Conservation (phyloP, 805 yeast genomes). For the Zygoascus ofunaensis region DNA sequence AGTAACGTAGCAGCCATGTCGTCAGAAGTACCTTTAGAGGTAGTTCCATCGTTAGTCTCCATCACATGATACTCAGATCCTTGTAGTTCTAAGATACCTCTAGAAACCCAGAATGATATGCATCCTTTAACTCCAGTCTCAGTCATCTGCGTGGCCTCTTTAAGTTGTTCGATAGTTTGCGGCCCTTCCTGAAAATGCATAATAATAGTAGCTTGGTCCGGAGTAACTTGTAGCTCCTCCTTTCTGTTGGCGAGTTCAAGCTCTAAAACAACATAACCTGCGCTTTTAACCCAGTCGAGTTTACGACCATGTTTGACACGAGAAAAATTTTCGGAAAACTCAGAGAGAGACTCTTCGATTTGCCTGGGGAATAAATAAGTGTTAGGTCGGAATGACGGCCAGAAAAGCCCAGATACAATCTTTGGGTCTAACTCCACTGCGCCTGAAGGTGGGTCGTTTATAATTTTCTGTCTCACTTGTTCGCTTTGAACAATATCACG, state of each 20-base stretch:
- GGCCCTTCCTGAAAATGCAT: conserved; percentile 34
- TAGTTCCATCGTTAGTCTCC: conserved; percentile 28
- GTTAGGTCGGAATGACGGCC: conserved; percentile 54
- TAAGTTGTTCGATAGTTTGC: conserved; percentile 29
- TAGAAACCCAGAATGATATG: conserved; percentile 54
- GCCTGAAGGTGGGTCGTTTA: conserved; percentile 8
- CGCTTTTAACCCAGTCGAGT: conserved; percentile 45
- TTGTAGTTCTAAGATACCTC: conserved; percentile 41
- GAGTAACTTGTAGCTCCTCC: conserved; percentile 42
- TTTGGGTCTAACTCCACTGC: conserved; percentile 39
- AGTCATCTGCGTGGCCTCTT: conserved; percentile 35
- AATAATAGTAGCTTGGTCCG: conserved; percentile 63
- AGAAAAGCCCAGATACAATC: conserved; percentile 66
- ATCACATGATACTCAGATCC: conserved; percentile 29
- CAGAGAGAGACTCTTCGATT: conserved; percentile 31
- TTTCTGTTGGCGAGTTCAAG: conserved; percentile 44
- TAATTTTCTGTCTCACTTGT: conserved; percentile 34
- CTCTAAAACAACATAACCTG: conserved; percentile 55
- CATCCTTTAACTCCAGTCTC: conserved; percentile 33
- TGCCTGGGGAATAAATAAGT: conserved; percentile 41
- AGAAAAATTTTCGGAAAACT: conserved; percentile 38
- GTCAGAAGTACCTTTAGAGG: conserved; percentile 9
- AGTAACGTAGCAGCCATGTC: conserved; percentile 12
- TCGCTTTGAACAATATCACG: conserved; percentile 56
- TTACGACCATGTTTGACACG: conserved; percentile 46